phyloP scores from a whole-genome alignment of 768 basidiomycete species.

The Lentinula sp. region DNA sequence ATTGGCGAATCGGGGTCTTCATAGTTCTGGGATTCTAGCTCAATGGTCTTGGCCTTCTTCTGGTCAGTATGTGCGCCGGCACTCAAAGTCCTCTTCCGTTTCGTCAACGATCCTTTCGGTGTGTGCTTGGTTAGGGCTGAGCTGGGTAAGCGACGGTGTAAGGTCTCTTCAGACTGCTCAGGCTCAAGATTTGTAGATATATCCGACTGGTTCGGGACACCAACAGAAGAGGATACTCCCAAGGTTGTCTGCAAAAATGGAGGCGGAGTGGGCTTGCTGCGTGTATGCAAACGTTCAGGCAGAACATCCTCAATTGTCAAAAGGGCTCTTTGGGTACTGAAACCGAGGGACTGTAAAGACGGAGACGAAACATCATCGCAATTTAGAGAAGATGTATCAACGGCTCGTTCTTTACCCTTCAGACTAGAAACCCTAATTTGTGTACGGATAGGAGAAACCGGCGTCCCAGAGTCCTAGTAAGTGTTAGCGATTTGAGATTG shows the following conservation, averaged over 20 bases:
- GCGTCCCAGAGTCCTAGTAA: not conserved
- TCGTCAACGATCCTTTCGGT: not conserved
- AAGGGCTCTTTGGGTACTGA: not conserved
- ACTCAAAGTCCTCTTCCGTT: not conserved
- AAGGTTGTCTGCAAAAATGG: not conserved
- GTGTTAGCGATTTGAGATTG: not conserved
- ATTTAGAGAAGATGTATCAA: not conserved
- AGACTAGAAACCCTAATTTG: not conserved
- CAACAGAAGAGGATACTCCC: not conserved
- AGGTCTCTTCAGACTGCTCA: not conserved
- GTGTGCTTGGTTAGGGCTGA: not conserved
- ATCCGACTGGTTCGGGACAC: not conserved
- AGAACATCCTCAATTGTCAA: not conserved
- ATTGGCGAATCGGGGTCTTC: too few species aligned
- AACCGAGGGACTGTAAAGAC: not conserved
- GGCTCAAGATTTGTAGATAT: not conserved
- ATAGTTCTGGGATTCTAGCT: not conserved
- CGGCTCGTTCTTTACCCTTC: conserved; percentile 1
- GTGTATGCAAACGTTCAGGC: not conserved
- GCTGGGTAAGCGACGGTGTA: not conserved
- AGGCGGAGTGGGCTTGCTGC: not conserved
- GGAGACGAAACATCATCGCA: not conserved
- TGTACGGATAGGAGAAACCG: not conserved
- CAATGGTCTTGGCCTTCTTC: not conserved
- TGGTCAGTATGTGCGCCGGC: not conserved